Evolutionary conservation across 208 protist species (phyloP), one percentile per base, ranked within the genome.

Genomic region (Wallacemonas sp.): DNA sequence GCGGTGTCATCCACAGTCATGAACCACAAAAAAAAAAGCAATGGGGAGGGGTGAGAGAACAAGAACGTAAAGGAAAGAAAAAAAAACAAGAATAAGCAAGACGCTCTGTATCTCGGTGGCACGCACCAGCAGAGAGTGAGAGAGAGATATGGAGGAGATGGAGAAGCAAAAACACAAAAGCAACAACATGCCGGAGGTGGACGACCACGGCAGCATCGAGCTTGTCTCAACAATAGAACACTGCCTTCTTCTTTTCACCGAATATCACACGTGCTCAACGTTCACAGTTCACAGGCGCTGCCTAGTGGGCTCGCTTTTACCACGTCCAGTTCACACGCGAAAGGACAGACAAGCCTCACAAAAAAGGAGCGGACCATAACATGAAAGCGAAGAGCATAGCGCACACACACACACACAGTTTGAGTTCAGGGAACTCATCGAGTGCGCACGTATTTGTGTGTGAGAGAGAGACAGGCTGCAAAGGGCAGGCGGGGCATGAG

Each of bases 1-100:
- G n/a, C n/a, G n/a, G n/a, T 19, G 16, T 65, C 57, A 57, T 67
- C 21, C 4, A 46, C 57, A 38, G 24, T 2, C 38, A 33, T 19
- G 43, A 60, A 44, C 21, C 23, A 33, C 8, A 67, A 38, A 58
- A 65, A 49, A n/a, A 46, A 56, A 49, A 68, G 8, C 24, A 29
- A 61, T 46, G 36, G 14, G 36, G 14, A 41, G 36, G 36, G 14
- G 36, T 41, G 36, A 17, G 61, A 64, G 14, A 60, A 68, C 29
- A 69, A 33, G 23, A 39, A 58, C 21, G 19, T 61, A 2, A 63
- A 41, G 11, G 19, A 38, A 32, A 70, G 5, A 63, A 44, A 43
- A 30, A 57, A n/a, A 52, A 62, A 73, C 4, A 63, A 57, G 26
- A 47, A 68, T 36, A 73, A 19, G 39, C 65, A 68, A 44, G 56